phyloP scores from a whole-genome alignment of 345 rosid species.

The Corchorus olitorius region DNA sequence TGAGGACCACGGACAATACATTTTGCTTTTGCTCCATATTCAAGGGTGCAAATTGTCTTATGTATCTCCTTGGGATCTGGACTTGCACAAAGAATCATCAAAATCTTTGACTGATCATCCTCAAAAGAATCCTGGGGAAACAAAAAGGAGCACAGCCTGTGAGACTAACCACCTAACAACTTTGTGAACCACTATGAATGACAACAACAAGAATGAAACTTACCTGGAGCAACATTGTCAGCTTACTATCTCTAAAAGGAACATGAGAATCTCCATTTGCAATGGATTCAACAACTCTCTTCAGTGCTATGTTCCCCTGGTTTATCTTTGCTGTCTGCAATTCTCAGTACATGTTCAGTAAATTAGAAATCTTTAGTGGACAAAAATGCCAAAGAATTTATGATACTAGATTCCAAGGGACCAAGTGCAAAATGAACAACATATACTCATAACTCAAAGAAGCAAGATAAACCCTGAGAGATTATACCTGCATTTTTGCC shows the following conservation, averaged over 20 bases:
- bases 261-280: slow-evolving; percentile 99
- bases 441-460: slow-evolving; percentile 2
- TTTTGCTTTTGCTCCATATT: slow-evolving; percentile 98
- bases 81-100: slow-evolving; percentile 95
- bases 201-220: slow-evolving; percentile 11
- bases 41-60: slow-evolving; percentile 95
- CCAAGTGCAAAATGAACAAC: not conserved
- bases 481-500: slow-evolving; percentile 93
- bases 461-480: not conserved
- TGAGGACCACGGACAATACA: slow-evolving; percentile 91
- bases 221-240: slow-evolving; percentile 96
- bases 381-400: not conserved
- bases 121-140: slow-evolving; percentile 85
- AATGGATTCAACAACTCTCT: slow-evolving; percentile 96
- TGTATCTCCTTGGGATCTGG: slow-evolving; percentile 95
- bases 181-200: not conserved
- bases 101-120: slow-evolving; percentile 90
- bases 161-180: not conserved
- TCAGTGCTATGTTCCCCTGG: slow-evolving; percentile 92
- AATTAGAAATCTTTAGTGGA: not conserved
- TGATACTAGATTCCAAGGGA: not conserved
- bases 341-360: not conserved
- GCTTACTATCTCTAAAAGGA: slow-evolving; percentile 95
- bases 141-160: slow-evolving; percentile 4
- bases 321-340: slow-evolving; percentile 94